Base-by-base conservation (phyloP, 2,329 filamentous ascomycete species). In the Sporothrix schenckii region DNA sequence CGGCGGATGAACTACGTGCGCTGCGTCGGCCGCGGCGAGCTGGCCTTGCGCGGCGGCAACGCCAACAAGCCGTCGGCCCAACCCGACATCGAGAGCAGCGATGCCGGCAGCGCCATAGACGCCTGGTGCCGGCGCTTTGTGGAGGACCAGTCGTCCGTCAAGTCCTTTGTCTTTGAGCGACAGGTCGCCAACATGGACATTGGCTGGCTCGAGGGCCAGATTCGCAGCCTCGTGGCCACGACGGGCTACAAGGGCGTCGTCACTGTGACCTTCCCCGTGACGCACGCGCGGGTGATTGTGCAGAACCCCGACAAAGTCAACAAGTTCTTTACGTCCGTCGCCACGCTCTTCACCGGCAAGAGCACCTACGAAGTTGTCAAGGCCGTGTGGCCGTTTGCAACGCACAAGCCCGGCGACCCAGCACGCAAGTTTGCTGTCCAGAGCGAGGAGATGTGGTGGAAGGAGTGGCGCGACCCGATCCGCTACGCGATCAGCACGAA, bases 321-420 rank as follows among this genome's bases (percentile, higher is more conserved):
- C 74, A 82, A 83, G 68, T 85, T 88, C 77, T 83, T 87, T 74
- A 85, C 83, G 14, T 83, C 80, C 30, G 80, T 88, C 34, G 81
- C 83, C 2, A 81, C 82, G 30, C 76, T 87, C 1, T 87, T 88
- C 73, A 79, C 80, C 0, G 84, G 85, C 3, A 85, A 83, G 76
- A 83, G 82, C 75, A 83, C 81, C 72, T 88, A 87, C 73, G 85
- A 87, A 76, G 83, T 86, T 2, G 80, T 86, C 65, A 85, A 86
- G 75, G 80, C 82, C 0, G 81, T 88, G 1, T 88, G 86, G 86
- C 86, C 85, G 3, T 88, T 86, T 77, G 86, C 86, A 1, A 84
- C 83, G 72, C 78, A 80, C 3, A 79, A 76, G 75, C 82, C 78
- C 73, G 84, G 79, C 52, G 83, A 84, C 72, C 76, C 72, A n/a